Base-by-base conservation (phyloP, 495 filamentous ascomycete genomes). In the Amniculicola lignicola region DNA sequence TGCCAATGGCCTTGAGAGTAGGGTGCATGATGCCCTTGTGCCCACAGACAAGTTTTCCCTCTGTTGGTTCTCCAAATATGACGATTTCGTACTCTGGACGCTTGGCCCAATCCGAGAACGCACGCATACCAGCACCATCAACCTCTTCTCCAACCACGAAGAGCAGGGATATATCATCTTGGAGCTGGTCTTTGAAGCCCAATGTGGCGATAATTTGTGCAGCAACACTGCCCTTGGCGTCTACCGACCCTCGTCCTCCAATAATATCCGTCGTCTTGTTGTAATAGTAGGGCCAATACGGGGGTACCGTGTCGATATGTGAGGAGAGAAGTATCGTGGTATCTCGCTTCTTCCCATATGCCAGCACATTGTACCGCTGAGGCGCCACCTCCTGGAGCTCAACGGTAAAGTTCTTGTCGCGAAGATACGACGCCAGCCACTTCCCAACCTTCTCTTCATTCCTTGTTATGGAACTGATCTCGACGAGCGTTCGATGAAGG, bases 21-120 rank as follows among this genome's bases (percentile, higher is more conserved):
- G 89, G 83, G 9, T 71, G 71, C 2, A 87, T 64, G 61, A 85
- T 84, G 3, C 92, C 92, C 66, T 97, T 97, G 74, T 97, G 92
- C 0, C 92, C 92, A 29, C 85, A 79, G 1, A 89, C 90, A 23
- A 97, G 86, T 67, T 85, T 85, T 47, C 83, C 77, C 60, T 95
- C 88, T 0, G 92, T 97, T 10, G 92, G 92, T 66, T 97, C 92
- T 36, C 86, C 92, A 65, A 96, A 96, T 67, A 97, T 86, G 54
- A 89, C 81, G 3, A 87, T 79, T 47, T 82, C 75, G 72, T 82
- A 83, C 37, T 68, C 57, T 2, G 71, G 29, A 77, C 74, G 35
- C 21, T 74, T 64, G 25, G 82, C 85, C 35, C 83, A 83, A 68
- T 73, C 48, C 41, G 62, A 62, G 51, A 67, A 67, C 15, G 54